These are phyloP conservation scores for Penicillium mononematosum DNA, from an alignment of 495 filamentous ascomycete species.

Conservation along the genomic window DNA sequence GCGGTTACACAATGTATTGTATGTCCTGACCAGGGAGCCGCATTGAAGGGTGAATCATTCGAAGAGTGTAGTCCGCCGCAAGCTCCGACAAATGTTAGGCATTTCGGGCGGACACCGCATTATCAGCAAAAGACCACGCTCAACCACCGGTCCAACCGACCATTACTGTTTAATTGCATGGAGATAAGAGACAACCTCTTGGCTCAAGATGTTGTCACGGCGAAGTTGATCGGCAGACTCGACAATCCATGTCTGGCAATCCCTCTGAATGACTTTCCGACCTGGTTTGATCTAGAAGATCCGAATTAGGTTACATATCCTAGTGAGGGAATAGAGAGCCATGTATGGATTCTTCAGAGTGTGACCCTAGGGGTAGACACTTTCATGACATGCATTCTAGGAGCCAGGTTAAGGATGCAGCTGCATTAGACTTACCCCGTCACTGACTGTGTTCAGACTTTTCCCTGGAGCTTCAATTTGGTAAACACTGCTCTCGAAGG, in stretches of 20 bases:
- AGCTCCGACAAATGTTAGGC: too few species aligned
- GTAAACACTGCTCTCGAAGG: conserved; percentile 19
- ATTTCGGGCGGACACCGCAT: too few species aligned
- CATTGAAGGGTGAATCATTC: too few species aligned
- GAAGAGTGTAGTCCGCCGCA: too few species aligned
- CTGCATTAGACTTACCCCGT: conserved; percentile 7
- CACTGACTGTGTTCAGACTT: conserved; percentile 11
- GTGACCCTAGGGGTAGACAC: background rate
- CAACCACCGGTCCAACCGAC: background rate
- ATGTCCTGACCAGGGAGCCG: background rate
- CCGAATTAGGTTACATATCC: background rate
- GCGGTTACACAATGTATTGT: background rate
- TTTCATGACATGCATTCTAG: background rate
- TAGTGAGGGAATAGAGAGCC: background rate
- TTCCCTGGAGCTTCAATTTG: conserved; percentile 18
- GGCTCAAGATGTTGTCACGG: conserved; percentile 16
- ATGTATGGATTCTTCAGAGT: background rate
- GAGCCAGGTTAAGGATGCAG: background rate
- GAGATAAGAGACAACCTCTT: conserved; percentile 20
- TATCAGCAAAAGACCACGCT: background rate
- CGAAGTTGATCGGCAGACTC: conserved; percentile 28
- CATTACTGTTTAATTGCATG: background rate
- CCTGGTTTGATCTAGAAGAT: background rate
- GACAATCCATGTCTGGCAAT: conserved; percentile 36
- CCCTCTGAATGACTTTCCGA: conserved; percentile 18